Conservation (phyloP, 2,329 filamentous ascomycete genomes). For the Lasiodiplodia sp. region DNA sequence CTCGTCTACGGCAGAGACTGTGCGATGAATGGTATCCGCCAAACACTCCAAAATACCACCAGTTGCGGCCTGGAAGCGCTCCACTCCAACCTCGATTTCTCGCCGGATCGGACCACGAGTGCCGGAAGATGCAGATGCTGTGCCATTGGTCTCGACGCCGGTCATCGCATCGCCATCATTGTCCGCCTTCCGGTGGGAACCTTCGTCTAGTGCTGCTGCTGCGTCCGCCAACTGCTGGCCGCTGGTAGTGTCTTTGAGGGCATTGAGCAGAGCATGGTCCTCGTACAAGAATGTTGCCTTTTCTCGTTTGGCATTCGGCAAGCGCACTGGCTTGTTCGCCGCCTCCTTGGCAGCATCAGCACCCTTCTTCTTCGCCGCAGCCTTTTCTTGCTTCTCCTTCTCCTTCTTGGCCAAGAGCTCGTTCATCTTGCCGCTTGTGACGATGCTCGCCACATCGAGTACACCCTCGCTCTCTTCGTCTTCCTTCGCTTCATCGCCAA, state of each 20-base stretch:
- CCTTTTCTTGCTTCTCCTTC: constrained; percentile 75
- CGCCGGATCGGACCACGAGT: constrained; percentile 47
- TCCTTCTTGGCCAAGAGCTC: constrained; percentile 86
- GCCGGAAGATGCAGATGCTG: constrained; percentile 25
- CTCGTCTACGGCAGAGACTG: constrained; percentile 83
- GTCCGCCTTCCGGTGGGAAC: constrained; percentile 49
- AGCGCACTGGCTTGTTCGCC: constrained; percentile 65
- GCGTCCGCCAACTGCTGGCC: constrained; percentile 58
- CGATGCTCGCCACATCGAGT: constrained; percentile 83
- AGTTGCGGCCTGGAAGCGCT: constrained; percentile 71
- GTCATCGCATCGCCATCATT: constrained; percentile 41
- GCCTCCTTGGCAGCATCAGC: constrained; percentile 59
- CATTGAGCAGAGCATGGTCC: constrained; percentile 65
- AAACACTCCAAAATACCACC: constrained; percentile 82
- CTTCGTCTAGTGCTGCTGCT: constrained; percentile 60
- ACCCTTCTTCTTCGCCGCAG: constrained; percentile 64
- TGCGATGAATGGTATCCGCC: constrained; percentile 81
- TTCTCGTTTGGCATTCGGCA: constrained; percentile 76
- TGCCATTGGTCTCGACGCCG: constrained; percentile 41
- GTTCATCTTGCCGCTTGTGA: constrained; percentile 79
- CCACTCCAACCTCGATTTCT: constrained; percentile 79
- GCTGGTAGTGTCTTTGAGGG: constrained; percentile 59
- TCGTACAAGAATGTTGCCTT: constrained; percentile 77
- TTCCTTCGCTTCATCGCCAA: constrained; percentile 58
- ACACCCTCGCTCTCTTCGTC: constrained; percentile 73